Conservation (phyloP, 75 land plant species). For the Larix kaempferi region DNA sequence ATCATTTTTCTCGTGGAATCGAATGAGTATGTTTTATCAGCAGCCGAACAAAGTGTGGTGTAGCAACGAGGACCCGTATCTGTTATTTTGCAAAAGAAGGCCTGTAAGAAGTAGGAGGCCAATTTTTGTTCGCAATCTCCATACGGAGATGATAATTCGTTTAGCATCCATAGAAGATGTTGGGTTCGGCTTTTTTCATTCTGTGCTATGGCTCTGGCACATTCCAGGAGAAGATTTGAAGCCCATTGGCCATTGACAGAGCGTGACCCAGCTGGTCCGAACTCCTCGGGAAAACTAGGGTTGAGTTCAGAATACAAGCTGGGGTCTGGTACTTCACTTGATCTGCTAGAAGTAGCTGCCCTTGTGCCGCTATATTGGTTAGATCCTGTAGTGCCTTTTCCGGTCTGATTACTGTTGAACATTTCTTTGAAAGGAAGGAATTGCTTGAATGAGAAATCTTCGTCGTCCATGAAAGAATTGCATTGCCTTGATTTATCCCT, state of each 20-base stretch:
- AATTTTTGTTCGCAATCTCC: conserved; percentile 87
- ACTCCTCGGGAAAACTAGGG: neutral
- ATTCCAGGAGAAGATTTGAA: conserved; percentile 56
- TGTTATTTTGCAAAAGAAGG: conserved; percentile 70
- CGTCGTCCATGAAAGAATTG: conserved; percentile 10
- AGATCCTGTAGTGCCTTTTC: neutral
- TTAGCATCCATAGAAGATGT: conserved; percentile 92
- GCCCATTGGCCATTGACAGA: conserved; percentile 42
- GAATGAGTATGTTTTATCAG: conserved; percentile 65
- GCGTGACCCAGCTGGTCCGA: conserved; percentile 1
- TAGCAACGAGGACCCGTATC: conserved; percentile 67
- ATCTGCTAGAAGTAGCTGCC: conserved; percentile 10
- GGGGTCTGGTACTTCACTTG: neutral
- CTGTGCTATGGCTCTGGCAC: conserved; percentile 56
- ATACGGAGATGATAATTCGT: conserved; percentile 90
- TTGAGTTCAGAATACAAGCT: neutral
- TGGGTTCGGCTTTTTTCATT: conserved; percentile 62
- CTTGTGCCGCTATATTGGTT: neutral
- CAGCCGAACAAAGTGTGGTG: conserved; percentile 55
- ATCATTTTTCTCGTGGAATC: conserved; percentile 73
- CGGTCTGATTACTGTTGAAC: conserved; percentile 5
- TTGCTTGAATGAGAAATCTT: conserved; percentile 8
- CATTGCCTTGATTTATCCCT: neutral
- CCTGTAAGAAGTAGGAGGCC: conserved; percentile 81
- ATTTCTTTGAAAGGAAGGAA: conserved; percentile 12